Base-by-base conservation (phyloP, 108 stramenopile species). In the Aurantiochytrium sp. region DNA sequence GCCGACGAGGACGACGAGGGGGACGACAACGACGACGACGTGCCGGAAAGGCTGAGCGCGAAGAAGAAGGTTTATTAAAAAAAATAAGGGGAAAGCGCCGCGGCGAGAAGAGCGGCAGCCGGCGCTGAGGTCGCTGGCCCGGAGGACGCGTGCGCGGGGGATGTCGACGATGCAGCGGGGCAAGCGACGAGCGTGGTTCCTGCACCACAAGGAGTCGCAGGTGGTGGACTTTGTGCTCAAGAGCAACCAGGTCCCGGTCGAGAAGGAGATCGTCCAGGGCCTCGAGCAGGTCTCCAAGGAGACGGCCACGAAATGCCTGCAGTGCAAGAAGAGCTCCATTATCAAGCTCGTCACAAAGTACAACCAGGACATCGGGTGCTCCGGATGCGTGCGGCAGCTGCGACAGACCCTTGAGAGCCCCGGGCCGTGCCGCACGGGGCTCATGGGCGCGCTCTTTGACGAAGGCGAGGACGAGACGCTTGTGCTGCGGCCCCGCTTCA, bases 191-290 rank as follows among this genome's bases (percentile, higher is more conserved):
- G n/a, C 73, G 39, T 41, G n/a, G 42, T 22, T 81, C 42, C 27
- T 81, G 15, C 30, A 48, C 45, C 24, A 81, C 21, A 12, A 30
- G 42, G 73, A 65, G 59, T 17, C 27, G 8, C 32, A 81, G 73
- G 73, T 48, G n/a, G 73, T 81, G 36, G 73, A 81, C 27, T 81
- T 81, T 42, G 73, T 81, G 45, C 45, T 81, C 27, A 81, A 81
- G 42, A 48, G 73, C 30, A 81, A 48, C 42, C 39, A 81, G n/a
- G 73, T 81, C 19, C 73, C 30, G 12, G 73, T 8, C 12, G 73
- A 81, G 6, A 17, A 15, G 17, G 42, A 81, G 45, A 48, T 81
- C 34, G 59, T 65, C 15, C 59, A 27, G 22, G 59, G 59, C 59
- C 34, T 65, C 32, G 59, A 65, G 59, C 59, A 65, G 2, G 32